A percentile compares a stretch with the other conserved stretches of the same genome.
phyloP scores from a whole-genome alignment of 1,284 basidiomycete species.

The Limonomyces culmigenus region DNA sequence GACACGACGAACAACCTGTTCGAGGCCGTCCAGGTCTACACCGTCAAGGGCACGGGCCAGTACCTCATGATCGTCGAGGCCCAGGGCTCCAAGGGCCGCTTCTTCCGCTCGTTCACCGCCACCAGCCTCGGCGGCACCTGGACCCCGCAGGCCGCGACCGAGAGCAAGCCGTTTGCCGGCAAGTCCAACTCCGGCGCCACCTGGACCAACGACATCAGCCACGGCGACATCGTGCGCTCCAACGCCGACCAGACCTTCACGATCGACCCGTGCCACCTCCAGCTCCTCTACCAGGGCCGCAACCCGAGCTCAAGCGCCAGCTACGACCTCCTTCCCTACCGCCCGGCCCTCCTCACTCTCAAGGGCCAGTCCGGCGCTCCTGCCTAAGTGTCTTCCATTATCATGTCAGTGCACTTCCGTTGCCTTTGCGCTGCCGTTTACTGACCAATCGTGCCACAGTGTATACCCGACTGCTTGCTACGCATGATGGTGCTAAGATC shows the following conservation, averaged over 20 bases:
- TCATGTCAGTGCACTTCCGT: no score
- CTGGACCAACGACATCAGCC: conserved; percentile 6
- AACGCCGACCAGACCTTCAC: conserved; percentile 6
- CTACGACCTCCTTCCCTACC: not conserved
- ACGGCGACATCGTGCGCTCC: conserved; percentile 5
- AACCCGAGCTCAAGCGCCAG: not conserved
- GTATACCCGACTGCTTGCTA: no score
- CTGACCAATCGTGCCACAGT: no score
- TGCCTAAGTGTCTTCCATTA: no score
- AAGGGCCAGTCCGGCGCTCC: no score
- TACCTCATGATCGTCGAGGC: conserved; percentile 8
- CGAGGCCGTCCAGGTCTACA: conserved; percentile 5
- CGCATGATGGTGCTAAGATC: no score
- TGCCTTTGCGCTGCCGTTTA: no score
- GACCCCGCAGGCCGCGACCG: conserved; percentile 6
- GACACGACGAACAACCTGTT: not conserved
- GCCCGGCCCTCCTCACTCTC: not conserved
- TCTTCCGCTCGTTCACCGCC: conserved; percentile 9
- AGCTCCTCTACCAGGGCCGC: conserved; percentile 4
- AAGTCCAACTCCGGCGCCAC: conserved; percentile 1
- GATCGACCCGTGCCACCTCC: conserved; percentile 1
- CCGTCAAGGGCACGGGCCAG: conserved; percentile 5
- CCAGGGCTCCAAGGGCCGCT: conserved; percentile 8
- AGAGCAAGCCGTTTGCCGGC: conserved; percentile 7
- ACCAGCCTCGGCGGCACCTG: conserved; percentile 7